Base-by-base conservation (phyloP, 306 rosid species). In the Quercus berberidifolia region DNA sequence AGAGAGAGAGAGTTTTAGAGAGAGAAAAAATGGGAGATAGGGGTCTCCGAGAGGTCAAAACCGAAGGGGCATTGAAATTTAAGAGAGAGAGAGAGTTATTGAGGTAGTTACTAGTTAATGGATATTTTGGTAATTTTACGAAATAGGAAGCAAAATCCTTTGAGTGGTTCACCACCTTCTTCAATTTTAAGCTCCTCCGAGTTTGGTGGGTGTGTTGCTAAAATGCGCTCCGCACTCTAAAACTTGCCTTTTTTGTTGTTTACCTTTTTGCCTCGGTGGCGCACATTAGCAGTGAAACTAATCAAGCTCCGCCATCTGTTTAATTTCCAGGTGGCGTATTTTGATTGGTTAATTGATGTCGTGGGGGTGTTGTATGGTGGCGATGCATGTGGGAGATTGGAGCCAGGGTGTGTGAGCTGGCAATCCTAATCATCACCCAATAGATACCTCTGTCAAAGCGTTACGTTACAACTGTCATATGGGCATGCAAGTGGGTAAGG, bases 21-120 rank as follows among this genome's bases (percentile, higher is more conserved):
- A 59, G 46, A 71, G 82, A 58, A 58, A 54, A 33, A 54, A 33
- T 55, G 72, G 57, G 79, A 74, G 78, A 71, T 23, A 76, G 60
- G 25, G 85, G 75, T 86, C 84, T 38, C 80, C 87, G 38, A 64
- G 58, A 81, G 81, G 80, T 84, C 85, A 82, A 68, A 75, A 85
- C 58, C 59, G 65, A 74, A 78, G 83, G 77, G 46, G 83, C 84
- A 81, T 35, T 52, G 49, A 63, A 76, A 76, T 71, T 86, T 49
- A 49, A 49, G 54, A 12, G 54, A 46, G 67, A 57, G 67, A 57
- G 86, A 76, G 54, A 58, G 43, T 13, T 41, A 19, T 21, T 52
- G 51, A 60, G 84, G 69, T 58, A 74, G 35, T 59, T 74, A 56
- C 64, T 58, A 74, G 35, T 59, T 74, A 56, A 56, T 81, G 58